Percentiles rank a stretch among this genome's conserved stretches.
Evolutionary conservation across 352 stramenopile species (phyloP).

Genomic region (Phytophthora pistaciae): DNA sequence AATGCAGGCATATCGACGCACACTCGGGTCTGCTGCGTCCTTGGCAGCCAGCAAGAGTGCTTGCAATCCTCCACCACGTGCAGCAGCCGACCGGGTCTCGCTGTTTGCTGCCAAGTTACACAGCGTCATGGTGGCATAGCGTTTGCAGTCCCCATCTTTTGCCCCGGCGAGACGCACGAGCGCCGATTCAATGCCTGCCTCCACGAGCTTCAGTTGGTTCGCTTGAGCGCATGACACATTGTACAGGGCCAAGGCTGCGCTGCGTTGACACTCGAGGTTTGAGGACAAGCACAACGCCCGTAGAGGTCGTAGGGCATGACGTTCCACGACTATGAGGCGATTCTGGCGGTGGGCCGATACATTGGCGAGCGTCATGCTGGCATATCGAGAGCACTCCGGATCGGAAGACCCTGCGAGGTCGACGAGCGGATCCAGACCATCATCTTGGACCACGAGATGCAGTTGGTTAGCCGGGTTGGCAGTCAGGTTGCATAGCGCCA

Average conservation of each 20-base stretch:
- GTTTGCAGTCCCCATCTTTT: conserved; percentile 93
- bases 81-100: conserved; percentile 89
- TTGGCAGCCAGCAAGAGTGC: conserved; percentile 90
- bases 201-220: conserved; percentile 93
- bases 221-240: conserved; percentile 94
- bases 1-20: conserved; percentile 94
- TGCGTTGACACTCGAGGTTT: conserved; percentile 92
- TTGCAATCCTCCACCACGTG: conserved; percentile 92
- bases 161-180: conserved; percentile 88
- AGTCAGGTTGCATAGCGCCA: conserved; percentile 96
- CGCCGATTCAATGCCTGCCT: conserved; percentile 87
- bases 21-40: conserved; percentile 82
- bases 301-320: conserved; percentile 82
- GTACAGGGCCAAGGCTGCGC: conserved; percentile 93
- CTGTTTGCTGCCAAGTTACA: conserved; percentile 96
- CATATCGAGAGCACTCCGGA: conserved; percentile 88
- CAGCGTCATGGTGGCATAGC: conserved; percentile 95
- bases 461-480: conserved; percentile 92
- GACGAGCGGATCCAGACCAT: conserved; percentile 83
- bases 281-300: conserved; percentile 80
- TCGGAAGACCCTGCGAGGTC: conserved; percentile 75
- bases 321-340: conserved; percentile 90
- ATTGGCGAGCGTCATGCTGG: conserved; percentile 95
- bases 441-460: conserved; percentile 85
- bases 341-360: conserved; percentile 92